A percentile compares a stretch with the other conserved stretches of the same genome.
These are phyloP conservation scores for Trichoderma atrobrunneum DNA, from an alignment of 2,329 filamentous ascomycete species.

Conservation along the genomic window DNA sequence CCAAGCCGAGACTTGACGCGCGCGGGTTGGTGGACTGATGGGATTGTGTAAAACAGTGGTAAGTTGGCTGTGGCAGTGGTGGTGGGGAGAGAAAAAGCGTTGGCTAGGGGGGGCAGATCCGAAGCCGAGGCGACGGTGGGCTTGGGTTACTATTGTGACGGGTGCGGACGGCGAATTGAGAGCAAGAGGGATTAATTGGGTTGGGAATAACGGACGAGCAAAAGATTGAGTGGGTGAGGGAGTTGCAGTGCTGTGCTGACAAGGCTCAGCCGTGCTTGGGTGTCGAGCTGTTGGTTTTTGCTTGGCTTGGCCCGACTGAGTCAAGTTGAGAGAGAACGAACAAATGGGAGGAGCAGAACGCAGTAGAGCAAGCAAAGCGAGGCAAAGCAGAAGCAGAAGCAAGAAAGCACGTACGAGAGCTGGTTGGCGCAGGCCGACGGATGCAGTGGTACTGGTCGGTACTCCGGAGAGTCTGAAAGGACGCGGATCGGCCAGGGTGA, in stretches of 20 bases:
- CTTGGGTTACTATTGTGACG: conserved; percentile 17
- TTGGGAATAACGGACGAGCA: not conserved
- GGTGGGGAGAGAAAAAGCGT: conserved; percentile 11
- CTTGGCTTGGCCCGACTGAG: not conserved
- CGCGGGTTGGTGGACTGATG: conserved; percentile 7
- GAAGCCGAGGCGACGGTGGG: conserved; percentile 17
- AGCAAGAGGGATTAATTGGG: conserved; percentile 18
- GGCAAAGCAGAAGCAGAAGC: not conserved
- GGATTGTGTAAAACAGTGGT: not conserved
- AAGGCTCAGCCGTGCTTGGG: conserved; percentile 5
- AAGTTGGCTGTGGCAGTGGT: conserved; percentile 1
- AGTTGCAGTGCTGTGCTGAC: not conserved
- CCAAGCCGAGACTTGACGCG: conserved; percentile 6
- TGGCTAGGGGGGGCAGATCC: conserved; percentile 15
- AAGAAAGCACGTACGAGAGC: not conserved
- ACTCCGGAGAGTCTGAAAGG: conserved; percentile 1
- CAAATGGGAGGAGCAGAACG: not conserved
- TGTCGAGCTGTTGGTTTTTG: not conserved
- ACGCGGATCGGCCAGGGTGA: conserved; percentile 15
- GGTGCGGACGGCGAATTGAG: conserved; percentile 13
- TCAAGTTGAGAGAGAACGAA: not conserved
- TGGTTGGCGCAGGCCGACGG: conserved; percentile 14
- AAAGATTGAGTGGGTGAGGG: not conserved
- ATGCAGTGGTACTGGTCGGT: conserved; percentile 13
- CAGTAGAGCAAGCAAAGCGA: not conserved